A percentile compares a stretch with the other conserved stretches of the same genome.
These are phyloP conservation scores for Alternaria infectoria DNA, from an alignment of 2,329 filamentous ascomycete genomes.

Conservation along the genomic window DNA sequence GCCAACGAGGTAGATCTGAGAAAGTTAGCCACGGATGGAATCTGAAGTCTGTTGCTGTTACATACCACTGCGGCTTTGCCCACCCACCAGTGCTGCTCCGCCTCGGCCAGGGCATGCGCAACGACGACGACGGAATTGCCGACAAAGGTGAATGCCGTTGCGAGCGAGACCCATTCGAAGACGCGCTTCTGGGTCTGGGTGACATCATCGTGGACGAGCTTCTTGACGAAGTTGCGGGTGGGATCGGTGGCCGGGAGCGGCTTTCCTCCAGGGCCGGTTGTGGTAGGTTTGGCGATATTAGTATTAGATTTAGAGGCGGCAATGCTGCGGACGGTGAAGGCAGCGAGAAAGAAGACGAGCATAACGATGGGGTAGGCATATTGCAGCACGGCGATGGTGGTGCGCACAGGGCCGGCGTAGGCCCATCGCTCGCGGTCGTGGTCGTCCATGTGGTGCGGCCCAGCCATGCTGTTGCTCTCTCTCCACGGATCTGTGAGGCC, in stretches of 20 bases:
- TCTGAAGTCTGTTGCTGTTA: slow-evolving; percentile 5
- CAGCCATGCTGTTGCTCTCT: slow-evolving; percentile 28
- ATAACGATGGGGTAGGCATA: slow-evolving; percentile 69
- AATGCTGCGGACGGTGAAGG: slow-evolving; percentile 68
- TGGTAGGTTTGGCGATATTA: slow-evolving; percentile 54
- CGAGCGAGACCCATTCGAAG: slow-evolving; percentile 76
- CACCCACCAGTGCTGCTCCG: slow-evolving; percentile 78
- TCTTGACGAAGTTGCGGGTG: slow-evolving; percentile 52
- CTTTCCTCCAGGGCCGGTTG: slow-evolving; percentile 85
- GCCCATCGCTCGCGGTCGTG: slow-evolving; percentile 21
- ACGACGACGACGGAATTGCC: slow-evolving; percentile 77
- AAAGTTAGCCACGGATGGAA: neutral
- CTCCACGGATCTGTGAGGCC: slow-evolving; percentile 15
- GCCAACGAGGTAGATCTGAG: slow-evolving; percentile 83
- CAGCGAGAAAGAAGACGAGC: slow-evolving; percentile 67
- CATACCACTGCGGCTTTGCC: slow-evolving; percentile 78
- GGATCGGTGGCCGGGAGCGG: slow-evolving; percentile 73
- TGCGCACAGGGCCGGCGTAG: slow-evolving; percentile 26
- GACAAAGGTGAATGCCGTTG: slow-evolving; percentile 76
- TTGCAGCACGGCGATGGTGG: slow-evolving; percentile 52
- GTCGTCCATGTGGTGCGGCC: slow-evolving; percentile 5
- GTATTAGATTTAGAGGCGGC: slow-evolving; percentile 55
- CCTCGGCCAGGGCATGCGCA: slow-evolving; percentile 71
- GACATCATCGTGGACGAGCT: slow-evolving; percentile 61
- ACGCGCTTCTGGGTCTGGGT: slow-evolving; percentile 71